Conservation (phyloP, 2,329 filamentous ascomycete species). For the Macrophomina pseudophaseolina region DNA sequence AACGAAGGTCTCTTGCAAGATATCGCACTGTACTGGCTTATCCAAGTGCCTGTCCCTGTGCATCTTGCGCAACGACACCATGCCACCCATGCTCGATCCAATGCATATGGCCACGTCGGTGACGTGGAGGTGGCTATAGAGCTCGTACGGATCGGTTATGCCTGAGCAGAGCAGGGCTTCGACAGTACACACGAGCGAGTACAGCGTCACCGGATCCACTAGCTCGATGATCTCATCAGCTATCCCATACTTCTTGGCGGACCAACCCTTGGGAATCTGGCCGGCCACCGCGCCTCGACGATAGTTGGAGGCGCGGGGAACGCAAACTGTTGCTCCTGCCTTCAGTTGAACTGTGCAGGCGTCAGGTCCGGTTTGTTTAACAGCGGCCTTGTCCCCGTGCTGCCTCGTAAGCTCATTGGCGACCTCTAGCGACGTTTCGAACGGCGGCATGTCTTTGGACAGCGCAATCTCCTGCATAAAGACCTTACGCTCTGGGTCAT, state of each 20-base stretch:
- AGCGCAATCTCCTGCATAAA: constrained; percentile 43
- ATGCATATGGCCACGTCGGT: constrained; percentile 45
- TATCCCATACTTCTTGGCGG: constrained; percentile 43
- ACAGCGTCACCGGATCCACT: constrained; percentile 44
- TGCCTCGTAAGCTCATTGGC: constrained; percentile 39
- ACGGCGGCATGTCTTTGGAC: constrained; percentile 41
- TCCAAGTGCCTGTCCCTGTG: constrained; percentile 41
- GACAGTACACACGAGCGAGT: constrained; percentile 37
- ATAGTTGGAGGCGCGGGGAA: constrained; percentile 40
- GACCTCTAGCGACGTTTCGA: constrained; percentile 37
- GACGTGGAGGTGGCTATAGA: constrained; percentile 43
- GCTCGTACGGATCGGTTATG: constrained; percentile 40
- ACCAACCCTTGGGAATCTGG: constrained; percentile 45
- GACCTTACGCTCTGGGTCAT: constrained; percentile 35
- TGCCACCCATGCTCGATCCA: constrained; percentile 41
- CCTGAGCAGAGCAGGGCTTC: constrained; percentile 45
- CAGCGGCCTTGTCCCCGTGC: constrained; percentile 41
- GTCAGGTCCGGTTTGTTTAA: constrained; percentile 25
- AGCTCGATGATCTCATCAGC: constrained; percentile 43
- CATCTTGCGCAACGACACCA: constrained; percentile 35
- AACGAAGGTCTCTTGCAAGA: constrained; percentile 44
- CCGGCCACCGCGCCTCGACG: constrained; percentile 38
- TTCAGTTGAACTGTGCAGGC: constrained; percentile 33
- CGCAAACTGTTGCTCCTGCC: constrained; percentile 39
- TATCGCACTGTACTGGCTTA: constrained; percentile 39